These are phyloP conservation scores for Athelia sp. DNA, from an alignment of 1,284 basidiomycete species.

Conservation along the genomic window DNA sequence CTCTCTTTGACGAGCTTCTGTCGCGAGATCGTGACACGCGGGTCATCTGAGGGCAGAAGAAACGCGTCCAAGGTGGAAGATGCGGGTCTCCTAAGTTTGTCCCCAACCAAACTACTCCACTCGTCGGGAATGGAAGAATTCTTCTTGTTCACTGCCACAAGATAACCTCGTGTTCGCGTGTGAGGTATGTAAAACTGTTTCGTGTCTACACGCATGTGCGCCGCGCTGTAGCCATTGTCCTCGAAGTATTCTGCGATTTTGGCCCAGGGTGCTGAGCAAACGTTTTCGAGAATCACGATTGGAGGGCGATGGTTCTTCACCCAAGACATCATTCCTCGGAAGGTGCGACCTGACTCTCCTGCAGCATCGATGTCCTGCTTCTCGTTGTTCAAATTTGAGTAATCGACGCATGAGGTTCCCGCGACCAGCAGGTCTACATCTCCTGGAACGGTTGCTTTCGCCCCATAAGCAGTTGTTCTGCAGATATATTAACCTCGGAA, in stretches of 20 bases:
- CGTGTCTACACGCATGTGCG: conserved; percentile 77
- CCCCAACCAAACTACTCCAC: conserved; percentile 66
- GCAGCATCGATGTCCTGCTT: conserved; percentile 86
- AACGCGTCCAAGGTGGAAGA: conserved; percentile 90
- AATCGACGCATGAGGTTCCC: conserved; percentile 95
- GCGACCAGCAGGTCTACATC: conserved; percentile 89
- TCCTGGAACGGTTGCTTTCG: conserved; percentile 81
- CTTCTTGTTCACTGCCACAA: conserved; percentile 71
- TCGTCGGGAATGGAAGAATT: conserved; percentile 55
- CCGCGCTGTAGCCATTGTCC: conserved; percentile 74
- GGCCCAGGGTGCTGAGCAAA: conserved; percentile 88
- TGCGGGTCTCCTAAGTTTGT: conserved; percentile 74
- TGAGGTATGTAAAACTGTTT: conserved; percentile 95
- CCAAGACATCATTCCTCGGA: conserved; percentile 92
- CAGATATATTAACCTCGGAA: conserved; percentile 9
- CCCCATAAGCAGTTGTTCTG: conserved; percentile 89
- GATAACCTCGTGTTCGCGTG: conserved; percentile 86
- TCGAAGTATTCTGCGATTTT: conserved; percentile 75
- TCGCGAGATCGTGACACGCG: conserved; percentile 84
- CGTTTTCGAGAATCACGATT: conserved; percentile 91
- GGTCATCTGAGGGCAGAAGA: conserved; percentile 86
- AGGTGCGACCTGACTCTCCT: conserved; percentile 88
- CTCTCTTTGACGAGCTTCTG: conserved; percentile 76
- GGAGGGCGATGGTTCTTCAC: conserved; percentile 84
- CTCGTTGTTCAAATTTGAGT: conserved; percentile 91